Percentiles rank a stretch among this genome's conserved stretches.
These are phyloP conservation scores for Globisporangium paroecandrum DNA, from an alignment of 352 stramenopile species.

Conservation along the genomic window DNA sequence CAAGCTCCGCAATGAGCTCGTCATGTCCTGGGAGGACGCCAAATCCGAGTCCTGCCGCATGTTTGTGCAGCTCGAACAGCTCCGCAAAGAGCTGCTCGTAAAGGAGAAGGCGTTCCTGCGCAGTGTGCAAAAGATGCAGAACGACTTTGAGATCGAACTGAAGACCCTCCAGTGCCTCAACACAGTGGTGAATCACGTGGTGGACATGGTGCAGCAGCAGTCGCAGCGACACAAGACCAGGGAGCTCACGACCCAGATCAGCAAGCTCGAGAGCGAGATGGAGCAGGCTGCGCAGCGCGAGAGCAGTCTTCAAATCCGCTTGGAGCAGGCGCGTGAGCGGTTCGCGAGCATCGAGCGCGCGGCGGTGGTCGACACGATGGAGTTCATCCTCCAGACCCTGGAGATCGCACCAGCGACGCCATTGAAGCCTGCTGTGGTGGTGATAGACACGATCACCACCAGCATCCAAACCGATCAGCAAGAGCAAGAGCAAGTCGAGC, in stretches of 20 bases:
- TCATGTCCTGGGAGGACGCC: slow-evolving; percentile 44
- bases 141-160: slow-evolving; percentile 15
- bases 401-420: slow-evolving; percentile 21
- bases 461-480: slow-evolving; percentile 14
- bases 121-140: slow-evolving; percentile 15
- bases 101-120: slow-evolving; percentile 24
- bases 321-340: slow-evolving; percentile 25
- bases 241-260: slow-evolving; percentile 36
- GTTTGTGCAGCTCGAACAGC: slow-evolving; percentile 4
- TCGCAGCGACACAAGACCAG: slow-evolving; percentile 14
- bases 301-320: slow-evolving; percentile 24
- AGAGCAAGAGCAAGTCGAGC: neutral
- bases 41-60: slow-evolving; percentile 11
- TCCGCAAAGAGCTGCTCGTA: slow-evolving; percentile 17
- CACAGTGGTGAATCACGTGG: slow-evolving; percentile 38
- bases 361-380: slow-evolving; percentile 41
- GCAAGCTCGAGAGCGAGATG: slow-evolving; percentile 27
- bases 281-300: slow-evolving; percentile 27
- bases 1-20: slow-evolving; percentile 27
- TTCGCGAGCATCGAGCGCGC: slow-evolving; percentile 37
- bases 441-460: neutral
- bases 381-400: slow-evolving; percentile 38
- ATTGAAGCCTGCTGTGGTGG: neutral
- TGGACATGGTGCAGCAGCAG: slow-evolving; percentile 39
- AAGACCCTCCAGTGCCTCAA: slow-evolving; percentile 30